Base-by-base conservation (phyloP, 129 eudicot genomes). In the Escallonia rubra region DNA sequence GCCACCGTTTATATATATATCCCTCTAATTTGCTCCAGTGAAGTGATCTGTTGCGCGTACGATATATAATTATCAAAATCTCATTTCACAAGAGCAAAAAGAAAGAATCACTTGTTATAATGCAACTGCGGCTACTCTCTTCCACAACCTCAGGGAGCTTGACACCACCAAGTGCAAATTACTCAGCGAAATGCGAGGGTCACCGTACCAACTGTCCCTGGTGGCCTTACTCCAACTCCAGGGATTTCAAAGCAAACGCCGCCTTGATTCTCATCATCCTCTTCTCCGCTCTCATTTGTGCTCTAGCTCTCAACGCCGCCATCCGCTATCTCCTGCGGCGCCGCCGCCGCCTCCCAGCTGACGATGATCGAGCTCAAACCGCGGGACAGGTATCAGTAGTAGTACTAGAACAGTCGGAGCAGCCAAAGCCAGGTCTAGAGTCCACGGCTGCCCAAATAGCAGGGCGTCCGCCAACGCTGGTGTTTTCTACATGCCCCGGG, bases 181-280 rank as follows among this genome's bases (percentile, higher is more conserved):
- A 43, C 7, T 14, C 62, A 15, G 14, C 68, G 4, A 61, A 15
- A 45, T 71, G 76, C 76, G 55, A 71, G 46, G 65, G n/a, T 10
- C 70, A 12, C 1, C 34, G 34, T 23, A 23, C 34, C 4, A 72
- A 43, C 7, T 74, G 79, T 12, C 79, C 79, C 3, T 74, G 79
- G 79, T 66, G 73, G 73, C 79, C 79, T 11, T 74, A 74, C 68
- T 10, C 79, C 38, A 51, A 43, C 56, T 74, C 79, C 34, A 66
- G 60, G 43, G 79, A 74, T 34, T 74, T 74, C 79, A 67, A 60
- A 13, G 51, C 79, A 6, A 74, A 49, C 73, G 69, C 79, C 12
- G 63, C 67, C 61, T 7, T 66, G 6, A 67, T 74, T 43, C 49
- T 74, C 54, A 57, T 59, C 68, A 39, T 67, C 63, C 73, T 74